These are phyloP conservation scores for Trichoderma gamsii DNA, from an alignment of 495 filamentous ascomycete genomes.

Conservation along the genomic window DNA sequence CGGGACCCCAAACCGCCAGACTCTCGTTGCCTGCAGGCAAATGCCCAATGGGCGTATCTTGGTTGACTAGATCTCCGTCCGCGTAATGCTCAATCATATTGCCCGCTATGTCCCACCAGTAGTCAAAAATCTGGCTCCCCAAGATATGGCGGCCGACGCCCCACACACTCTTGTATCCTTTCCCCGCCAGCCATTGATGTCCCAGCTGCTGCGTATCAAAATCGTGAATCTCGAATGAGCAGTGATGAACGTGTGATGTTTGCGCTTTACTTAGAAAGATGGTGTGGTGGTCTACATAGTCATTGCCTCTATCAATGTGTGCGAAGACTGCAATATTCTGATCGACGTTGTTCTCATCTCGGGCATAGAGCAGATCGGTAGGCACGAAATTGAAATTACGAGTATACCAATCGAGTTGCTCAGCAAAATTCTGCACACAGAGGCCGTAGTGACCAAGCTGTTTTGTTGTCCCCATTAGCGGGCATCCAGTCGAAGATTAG, in stretches of 20 bases:
- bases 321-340: slow-evolving; percentile 37
- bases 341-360: slow-evolving; percentile 20
- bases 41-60: slow-evolving; percentile 30
- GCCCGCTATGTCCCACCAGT: slow-evolving; percentile 51
- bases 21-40: slow-evolving; percentile 22
- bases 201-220: slow-evolving; percentile 58
- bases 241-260: slow-evolving; percentile 52
- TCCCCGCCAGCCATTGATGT: slow-evolving; percentile 49
- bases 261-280: slow-evolving; percentile 44
- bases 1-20: slow-evolving; percentile 30
- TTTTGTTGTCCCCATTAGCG: neutral
- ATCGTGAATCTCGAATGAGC: slow-evolving; percentile 56
- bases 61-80: slow-evolving; percentile 56
- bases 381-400: slow-evolving; percentile 54
- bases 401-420: slow-evolving; percentile 49
- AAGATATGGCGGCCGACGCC: slow-evolving; percentile 56
- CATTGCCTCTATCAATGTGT: slow-evolving; percentile 23
- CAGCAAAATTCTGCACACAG: slow-evolving; percentile 44
- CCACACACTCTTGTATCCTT: slow-evolving; percentile 54
- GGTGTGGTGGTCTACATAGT: slow-evolving; percentile 49
- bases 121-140: slow-evolving; percentile 51
- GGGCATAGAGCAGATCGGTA: slow-evolving; percentile 32
- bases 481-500: neutral
- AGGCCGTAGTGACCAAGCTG: slow-evolving; percentile 49
- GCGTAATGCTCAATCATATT: slow-evolving; percentile 51